Evolutionary conservation across 805 yeast species (phyloP).

Genomic region (Lipomyces oligophaga): DNA sequence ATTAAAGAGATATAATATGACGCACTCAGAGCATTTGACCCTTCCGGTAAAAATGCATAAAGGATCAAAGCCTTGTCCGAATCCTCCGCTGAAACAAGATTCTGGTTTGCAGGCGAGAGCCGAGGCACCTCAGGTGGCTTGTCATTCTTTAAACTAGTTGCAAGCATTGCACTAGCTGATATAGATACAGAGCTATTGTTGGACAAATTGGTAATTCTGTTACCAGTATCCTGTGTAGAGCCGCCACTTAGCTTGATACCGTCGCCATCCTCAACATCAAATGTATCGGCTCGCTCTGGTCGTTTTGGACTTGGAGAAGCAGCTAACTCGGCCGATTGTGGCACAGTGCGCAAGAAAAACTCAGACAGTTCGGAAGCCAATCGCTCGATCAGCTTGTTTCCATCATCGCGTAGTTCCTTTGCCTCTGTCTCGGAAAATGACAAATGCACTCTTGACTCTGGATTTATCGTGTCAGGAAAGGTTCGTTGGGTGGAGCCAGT

Average conservation of each 20-base stretch:
- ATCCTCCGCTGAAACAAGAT: no score
- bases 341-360: constrained; percentile 28
- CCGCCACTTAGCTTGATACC: no score
- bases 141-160: constrained; percentile 20
- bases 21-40: constrained; percentile 59
- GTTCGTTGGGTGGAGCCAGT: constrained; percentile 46
- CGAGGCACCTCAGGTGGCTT: constrained; percentile 8
- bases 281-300: background rate
- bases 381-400: constrained; percentile 39
- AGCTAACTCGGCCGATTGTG: constrained; percentile 14
- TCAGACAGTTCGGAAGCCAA: constrained; percentile 32
- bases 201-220: constrained; percentile 2
- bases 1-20: constrained; percentile 50
- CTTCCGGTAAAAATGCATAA: constrained; percentile 59
- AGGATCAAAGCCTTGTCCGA: no score
- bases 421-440: constrained; percentile 45
- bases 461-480: constrained; percentile 44
- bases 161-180: constrained; percentile 27
- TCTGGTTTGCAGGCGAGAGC: no score
- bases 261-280: background rate
- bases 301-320: no score
- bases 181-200: constrained; percentile 12
- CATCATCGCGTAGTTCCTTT: constrained; percentile 42
- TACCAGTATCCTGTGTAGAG: background rate
- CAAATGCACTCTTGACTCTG: constrained; percentile 41